Conservation (phyloP, 192 early-diverging fungal species). For the Coemansia javaensis region DNA sequence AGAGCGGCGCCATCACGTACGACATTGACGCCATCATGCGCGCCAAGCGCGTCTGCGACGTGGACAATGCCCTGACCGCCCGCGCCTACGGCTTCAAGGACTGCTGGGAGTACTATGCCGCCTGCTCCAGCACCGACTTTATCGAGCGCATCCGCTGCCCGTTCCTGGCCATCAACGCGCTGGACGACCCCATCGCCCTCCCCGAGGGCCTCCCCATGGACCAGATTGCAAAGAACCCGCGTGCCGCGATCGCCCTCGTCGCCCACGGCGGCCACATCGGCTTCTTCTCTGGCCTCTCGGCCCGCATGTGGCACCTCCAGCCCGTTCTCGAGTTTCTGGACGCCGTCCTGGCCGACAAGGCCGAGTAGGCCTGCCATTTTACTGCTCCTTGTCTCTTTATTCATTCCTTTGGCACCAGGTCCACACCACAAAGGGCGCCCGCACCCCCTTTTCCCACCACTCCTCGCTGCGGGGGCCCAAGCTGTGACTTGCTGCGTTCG, state of each 20-base stretch:
- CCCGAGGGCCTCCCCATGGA: constrained; percentile 64
- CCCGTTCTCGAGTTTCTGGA: constrained; percentile 59
- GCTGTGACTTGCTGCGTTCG: no score
- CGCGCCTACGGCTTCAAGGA: constrained; percentile 69
- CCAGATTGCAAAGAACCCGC: constrained; percentile 69
- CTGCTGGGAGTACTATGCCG: constrained; percentile 75
- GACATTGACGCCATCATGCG: constrained; percentile 53
- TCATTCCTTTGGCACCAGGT: no score
- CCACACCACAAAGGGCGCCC: no score
- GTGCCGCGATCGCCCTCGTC: constrained; percentile 71
- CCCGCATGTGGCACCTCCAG: constrained; percentile 55
- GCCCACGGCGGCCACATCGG: constrained; percentile 84
- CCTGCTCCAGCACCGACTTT: constrained; percentile 53
- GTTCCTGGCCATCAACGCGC: constrained; percentile 71
- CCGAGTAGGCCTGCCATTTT: no score
- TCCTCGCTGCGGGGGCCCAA: no score
- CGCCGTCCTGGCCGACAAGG: constrained; percentile 5
- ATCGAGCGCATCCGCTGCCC: constrained; percentile 65
- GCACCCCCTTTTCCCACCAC: no score
- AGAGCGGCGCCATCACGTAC: constrained; percentile 23
- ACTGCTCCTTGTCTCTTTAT: no score
- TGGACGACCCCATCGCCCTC: constrained; percentile 81
- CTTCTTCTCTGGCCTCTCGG: constrained; percentile 52
- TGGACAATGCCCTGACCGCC: constrained; percentile 72
- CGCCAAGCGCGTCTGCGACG: constrained; percentile 62